Conservation (phyloP, 2,329 filamentous ascomycete genomes). For the Colletotrichum cereale region DNA sequence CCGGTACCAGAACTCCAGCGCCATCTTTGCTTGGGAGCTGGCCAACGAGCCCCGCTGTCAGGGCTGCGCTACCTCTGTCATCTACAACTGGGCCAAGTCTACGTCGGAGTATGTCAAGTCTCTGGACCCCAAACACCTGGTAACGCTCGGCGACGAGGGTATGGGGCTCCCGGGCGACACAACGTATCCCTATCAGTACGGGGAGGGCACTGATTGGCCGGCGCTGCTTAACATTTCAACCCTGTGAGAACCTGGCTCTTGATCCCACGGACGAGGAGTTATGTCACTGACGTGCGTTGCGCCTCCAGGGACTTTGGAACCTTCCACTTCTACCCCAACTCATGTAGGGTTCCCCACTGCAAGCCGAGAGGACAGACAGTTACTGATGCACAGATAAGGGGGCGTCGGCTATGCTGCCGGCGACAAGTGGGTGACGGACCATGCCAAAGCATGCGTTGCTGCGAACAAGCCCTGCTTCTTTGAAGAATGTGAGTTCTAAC, state of each 20-base stretch:
- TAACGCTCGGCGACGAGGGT: slow-evolving; percentile 71
- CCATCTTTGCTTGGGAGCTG: slow-evolving; percentile 68
- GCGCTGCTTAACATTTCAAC: slow-evolving; percentile 64
- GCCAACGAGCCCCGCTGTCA: slow-evolving; percentile 71
- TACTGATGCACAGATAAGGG: slow-evolving; percentile 34
- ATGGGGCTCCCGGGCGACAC: slow-evolving; percentile 62
- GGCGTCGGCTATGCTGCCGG: slow-evolving; percentile 35
- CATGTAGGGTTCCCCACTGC: slow-evolving; percentile 43
- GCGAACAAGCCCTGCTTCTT: slow-evolving; percentile 49
- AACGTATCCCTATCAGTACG: slow-evolving; percentile 63
- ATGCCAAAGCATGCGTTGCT: slow-evolving; percentile 46
- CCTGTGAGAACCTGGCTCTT: slow-evolving; percentile 45
- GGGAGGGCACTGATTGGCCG: slow-evolving; percentile 65
- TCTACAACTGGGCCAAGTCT: slow-evolving; percentile 70
- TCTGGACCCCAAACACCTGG: slow-evolving; percentile 72
- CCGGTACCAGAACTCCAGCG: slow-evolving; percentile 60
- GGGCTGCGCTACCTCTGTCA: slow-evolving; percentile 67
- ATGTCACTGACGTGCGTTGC: not conserved
- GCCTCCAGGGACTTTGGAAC: slow-evolving; percentile 55
- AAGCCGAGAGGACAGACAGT: slow-evolving; percentile 34
- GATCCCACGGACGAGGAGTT: not conserved
- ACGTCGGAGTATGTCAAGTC: slow-evolving; percentile 74
- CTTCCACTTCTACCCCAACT: slow-evolving; percentile 49
- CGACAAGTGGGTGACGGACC: slow-evolving; percentile 44
- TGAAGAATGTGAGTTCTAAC: slow-evolving; percentile 48